These are phyloP conservation scores for Geotrichum europaeum DNA, from an alignment of 1,139 yeast genomes.

Conservation along the genomic window DNA sequence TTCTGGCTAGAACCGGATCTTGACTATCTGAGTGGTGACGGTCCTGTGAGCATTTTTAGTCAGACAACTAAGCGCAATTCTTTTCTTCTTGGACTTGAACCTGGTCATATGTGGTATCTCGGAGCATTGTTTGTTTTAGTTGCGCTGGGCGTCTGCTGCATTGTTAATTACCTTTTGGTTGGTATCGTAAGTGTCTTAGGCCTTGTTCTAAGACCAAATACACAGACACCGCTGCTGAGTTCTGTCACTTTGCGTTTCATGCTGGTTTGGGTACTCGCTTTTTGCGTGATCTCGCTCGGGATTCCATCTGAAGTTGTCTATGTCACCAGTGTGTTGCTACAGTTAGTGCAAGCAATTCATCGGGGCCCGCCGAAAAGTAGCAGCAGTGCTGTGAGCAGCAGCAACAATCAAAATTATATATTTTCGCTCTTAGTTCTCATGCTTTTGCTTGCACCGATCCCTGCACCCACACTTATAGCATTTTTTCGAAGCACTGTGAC, in stretches of 20 bases:
- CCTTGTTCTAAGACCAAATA: background rate
- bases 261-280: conserved; percentile 30
- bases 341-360: conserved; percentile 23
- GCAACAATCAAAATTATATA: conserved; percentile 21
- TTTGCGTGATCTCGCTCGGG: conserved; percentile 48
- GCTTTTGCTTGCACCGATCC: conserved; percentile 33
- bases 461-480: conserved; percentile 32
- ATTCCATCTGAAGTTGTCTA: conserved; percentile 79
- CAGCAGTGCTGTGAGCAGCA: background rate
- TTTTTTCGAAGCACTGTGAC: conserved; percentile 32
- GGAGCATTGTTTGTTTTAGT: conserved; percentile 54
- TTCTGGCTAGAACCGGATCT: conserved; percentile 36
- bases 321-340: conserved; percentile 48
- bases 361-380: background rate
- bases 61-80: conserved; percentile 31
- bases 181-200: background rate
- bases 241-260: background rate
- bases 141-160: conserved; percentile 44
- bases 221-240: background rate
- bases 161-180: conserved; percentile 31
- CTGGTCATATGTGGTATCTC: conserved; percentile 47
- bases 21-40: conserved; percentile 25
- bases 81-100: conserved; percentile 64
- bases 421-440: conserved; percentile 30
- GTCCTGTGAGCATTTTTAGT: conserved; percentile 23